Evolutionary conservation across 768 basidiomycete genomes (phyloP).

Genomic region (Rhizopogon vesiculosus): DNA sequence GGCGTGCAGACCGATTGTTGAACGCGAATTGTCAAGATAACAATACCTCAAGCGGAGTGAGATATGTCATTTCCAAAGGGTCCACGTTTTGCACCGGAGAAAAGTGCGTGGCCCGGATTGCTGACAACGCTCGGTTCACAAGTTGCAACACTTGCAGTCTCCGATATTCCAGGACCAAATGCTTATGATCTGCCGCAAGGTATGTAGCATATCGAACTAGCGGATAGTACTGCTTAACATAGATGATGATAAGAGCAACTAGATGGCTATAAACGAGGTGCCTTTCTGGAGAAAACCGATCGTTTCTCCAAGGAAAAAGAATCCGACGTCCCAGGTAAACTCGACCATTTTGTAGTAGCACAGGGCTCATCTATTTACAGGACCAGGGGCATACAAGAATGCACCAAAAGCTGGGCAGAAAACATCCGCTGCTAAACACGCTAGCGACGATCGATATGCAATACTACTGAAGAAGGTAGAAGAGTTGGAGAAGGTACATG

Average conservation of each 20-base stretch:
- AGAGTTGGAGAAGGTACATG: slow-evolving; percentile 56
- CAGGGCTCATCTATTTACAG: slow-evolving; percentile 17
- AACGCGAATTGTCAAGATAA: not conserved
- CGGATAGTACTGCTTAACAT: not conserved
- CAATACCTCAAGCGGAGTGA: not conserved
- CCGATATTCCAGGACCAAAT: slow-evolving; percentile 52
- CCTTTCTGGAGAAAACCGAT: slow-evolving; percentile 53
- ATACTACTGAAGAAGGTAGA: slow-evolving; percentile 59
- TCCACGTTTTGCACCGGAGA: slow-evolving; percentile 38
- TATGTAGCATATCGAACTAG: slow-evolving; percentile 6
- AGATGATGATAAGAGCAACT: slow-evolving; percentile 29
- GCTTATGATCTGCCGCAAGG: slow-evolving; percentile 41
- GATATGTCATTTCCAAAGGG: slow-evolving; percentile 42
- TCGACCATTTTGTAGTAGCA: not conserved
- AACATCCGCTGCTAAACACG: slow-evolving; percentile 20
- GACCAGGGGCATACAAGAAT: slow-evolving; percentile 27
- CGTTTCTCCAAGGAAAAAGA: slow-evolving; percentile 44
- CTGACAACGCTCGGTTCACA: not conserved
- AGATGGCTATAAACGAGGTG: slow-evolving; percentile 53
- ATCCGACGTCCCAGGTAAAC: slow-evolving; percentile 38
- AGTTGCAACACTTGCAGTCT: slow-evolving; percentile 1
- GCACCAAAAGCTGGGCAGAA: slow-evolving; percentile 19
- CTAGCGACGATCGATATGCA: slow-evolving; percentile 43
- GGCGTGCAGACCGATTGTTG: not conserved
- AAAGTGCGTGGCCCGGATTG: slow-evolving; percentile 24